Conservation (phyloP, 225 moss, liverwort and hornwort genomes). For the Pseudisothecium myosuroides region DNA sequence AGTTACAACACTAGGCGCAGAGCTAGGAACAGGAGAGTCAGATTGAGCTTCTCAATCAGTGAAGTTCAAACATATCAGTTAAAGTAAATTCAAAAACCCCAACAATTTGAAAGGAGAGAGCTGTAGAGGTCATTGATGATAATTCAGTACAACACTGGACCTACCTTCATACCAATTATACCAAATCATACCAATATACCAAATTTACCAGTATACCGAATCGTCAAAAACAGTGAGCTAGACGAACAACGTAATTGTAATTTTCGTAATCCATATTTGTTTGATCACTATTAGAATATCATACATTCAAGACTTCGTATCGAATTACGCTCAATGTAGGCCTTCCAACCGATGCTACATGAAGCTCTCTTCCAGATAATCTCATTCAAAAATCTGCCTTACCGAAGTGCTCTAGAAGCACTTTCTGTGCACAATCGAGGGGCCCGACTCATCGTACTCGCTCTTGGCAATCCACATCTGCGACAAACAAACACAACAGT, state of each 20-base stretch:
- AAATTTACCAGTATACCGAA: not conserved
- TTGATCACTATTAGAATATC: not conserved
- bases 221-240: not conserved
- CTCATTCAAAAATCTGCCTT: not conserved
- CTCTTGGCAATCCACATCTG: constrained; percentile 99
- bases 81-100: not conserved
- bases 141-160: not conserved
- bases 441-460: constrained; percentile 93
- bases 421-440: constrained; percentile 94
- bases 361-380: not conserved
- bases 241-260: not conserved
- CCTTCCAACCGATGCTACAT: not conserved
- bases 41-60: not conserved
- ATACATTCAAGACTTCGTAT: not conserved
- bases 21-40: not conserved
- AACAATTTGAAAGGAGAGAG: not conserved
- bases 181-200: not conserved
- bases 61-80: not conserved
- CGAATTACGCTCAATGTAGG: not conserved
- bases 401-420: constrained; percentile 54
- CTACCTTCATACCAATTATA: not conserved
- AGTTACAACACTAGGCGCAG: not conserved
- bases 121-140: not conserved
- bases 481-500: not conserved
- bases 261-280: not conserved